Conservation (phyloP, 306 rosid species). For the Mimosa bimucronata region DNA sequence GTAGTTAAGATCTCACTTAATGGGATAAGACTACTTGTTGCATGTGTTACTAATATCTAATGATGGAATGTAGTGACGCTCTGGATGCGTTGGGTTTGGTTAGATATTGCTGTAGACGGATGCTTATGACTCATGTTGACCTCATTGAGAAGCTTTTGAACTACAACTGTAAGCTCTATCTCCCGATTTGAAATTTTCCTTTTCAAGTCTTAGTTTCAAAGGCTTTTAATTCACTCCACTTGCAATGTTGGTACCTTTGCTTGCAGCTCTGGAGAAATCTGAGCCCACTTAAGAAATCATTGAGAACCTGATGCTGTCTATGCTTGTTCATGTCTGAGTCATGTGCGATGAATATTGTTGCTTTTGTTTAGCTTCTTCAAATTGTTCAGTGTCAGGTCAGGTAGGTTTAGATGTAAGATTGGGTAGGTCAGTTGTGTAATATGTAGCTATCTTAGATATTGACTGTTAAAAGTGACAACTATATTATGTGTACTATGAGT, state of each 20-base stretch:
- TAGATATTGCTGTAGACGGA: conserved; percentile 91
- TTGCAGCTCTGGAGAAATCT: conserved; percentile 75
- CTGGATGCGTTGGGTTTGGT: conserved; percentile 91
- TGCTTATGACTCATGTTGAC: conserved; percentile 99
- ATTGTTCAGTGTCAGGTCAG: conserved; percentile 12
- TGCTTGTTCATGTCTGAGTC: neutral
- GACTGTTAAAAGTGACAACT: neutral
- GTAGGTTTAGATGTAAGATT: conserved; percentile 8
- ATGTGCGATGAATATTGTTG: neutral
- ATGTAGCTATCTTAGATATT: neutral
- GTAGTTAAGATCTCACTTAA: neutral
- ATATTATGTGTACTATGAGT: neutral
- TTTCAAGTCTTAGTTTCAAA: neutral
- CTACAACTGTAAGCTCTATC: conserved; percentile 68
- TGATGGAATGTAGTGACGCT: conserved; percentile 71
- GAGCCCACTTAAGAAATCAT: conserved; percentile 50
- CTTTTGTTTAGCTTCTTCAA: conserved; percentile 3
- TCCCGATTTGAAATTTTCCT: conserved; percentile 7
- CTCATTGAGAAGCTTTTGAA: conserved; percentile 96
- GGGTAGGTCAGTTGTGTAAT: conserved; percentile 2
- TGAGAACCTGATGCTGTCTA: conserved; percentile 30
- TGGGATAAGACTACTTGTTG: neutral
- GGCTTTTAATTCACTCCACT: conserved; percentile 5
- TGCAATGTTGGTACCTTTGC: conserved; percentile 16
- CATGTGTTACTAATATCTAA: conserved; percentile 12